Evolutionary conservation across 371 early-diverging fungal species (phyloP).

Genomic region (Mortierella sp.): DNA sequence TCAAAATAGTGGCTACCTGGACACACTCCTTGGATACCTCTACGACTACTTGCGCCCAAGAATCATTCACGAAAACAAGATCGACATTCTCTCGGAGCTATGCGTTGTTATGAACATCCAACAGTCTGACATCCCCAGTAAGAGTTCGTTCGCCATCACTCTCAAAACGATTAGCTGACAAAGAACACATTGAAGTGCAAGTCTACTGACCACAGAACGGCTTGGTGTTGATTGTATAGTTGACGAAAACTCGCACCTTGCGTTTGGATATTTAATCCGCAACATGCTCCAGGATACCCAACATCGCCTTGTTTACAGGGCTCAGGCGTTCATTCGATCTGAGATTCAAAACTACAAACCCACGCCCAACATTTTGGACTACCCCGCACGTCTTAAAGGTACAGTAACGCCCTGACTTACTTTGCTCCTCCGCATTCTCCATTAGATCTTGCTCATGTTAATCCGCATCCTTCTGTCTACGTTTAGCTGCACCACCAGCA

Average conservation of each 20-base stretch:
- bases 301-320: constrained; percentile 86
- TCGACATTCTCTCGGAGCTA: constrained; percentile 85
- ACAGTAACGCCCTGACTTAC: not conserved
- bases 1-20: constrained; percentile 75
- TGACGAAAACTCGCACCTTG: constrained; percentile 64
- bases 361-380: constrained; percentile 76
- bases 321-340: constrained; percentile 83
- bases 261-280: constrained; percentile 79
- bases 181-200: not conserved
- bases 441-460: not conserved
- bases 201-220: not conserved
- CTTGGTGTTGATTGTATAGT: constrained; percentile 34
- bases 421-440: not conserved
- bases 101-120: constrained; percentile 79
- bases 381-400: constrained; percentile 61
- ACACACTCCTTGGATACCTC: constrained; percentile 73
- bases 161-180: constrained; percentile 15
- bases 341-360: constrained; percentile 86
- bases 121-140: constrained; percentile 66
- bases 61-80: constrained; percentile 86
- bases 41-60: constrained; percentile 90
- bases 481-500: constrained; percentile 19
- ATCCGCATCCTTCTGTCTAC: not conserved
- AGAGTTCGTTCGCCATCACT: constrained; percentile 34
- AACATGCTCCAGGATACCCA: constrained; percentile 90